phyloP scores from a whole-genome alignment of 2,329 filamentous ascomycete genomes.

The Cryphonectria parasitica region DNA sequence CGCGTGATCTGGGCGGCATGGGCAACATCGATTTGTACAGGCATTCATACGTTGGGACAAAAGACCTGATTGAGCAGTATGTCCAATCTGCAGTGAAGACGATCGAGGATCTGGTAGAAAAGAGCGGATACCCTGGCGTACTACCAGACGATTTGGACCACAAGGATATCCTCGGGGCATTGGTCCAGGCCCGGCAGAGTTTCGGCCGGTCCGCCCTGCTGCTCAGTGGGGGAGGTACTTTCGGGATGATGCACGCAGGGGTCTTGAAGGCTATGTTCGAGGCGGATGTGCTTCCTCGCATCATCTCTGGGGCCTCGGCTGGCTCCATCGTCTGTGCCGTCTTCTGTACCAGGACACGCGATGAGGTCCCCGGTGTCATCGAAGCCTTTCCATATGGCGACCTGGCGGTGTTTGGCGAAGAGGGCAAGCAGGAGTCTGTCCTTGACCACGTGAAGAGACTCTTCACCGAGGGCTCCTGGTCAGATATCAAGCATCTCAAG shows the following conservation, averaged over 20 bases:
- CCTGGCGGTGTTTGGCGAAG: slow-evolving; percentile 75
- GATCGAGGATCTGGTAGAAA: slow-evolving; percentile 71
- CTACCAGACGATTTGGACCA: slow-evolving; percentile 60
- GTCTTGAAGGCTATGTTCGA: slow-evolving; percentile 83
- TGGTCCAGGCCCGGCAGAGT: slow-evolving; percentile 74
- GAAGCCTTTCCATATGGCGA: slow-evolving; percentile 78
- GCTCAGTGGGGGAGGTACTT: slow-evolving; percentile 83
- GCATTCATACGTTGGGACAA: slow-evolving; percentile 84
- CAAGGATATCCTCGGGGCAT: slow-evolving; percentile 65
- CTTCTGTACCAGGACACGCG: slow-evolving; percentile 76
- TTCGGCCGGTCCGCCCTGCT: slow-evolving; percentile 85
- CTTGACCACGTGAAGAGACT: slow-evolving; percentile 72
- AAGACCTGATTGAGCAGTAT: slow-evolving; percentile 83
- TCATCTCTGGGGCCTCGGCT: slow-evolving; percentile 86
- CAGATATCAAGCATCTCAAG: slow-evolving; percentile 80
- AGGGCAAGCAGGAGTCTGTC: slow-evolving; percentile 61
- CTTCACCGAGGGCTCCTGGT: slow-evolving; percentile 80
- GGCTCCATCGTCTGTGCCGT: slow-evolving; percentile 86
- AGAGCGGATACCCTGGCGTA: slow-evolving; percentile 47
- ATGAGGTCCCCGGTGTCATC: slow-evolving; percentile 73
- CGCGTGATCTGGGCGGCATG: slow-evolving; percentile 83
- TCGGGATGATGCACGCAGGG: slow-evolving; percentile 91
- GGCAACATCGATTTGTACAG: slow-evolving; percentile 81
- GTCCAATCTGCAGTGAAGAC: slow-evolving; percentile 78
- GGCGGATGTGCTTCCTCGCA: slow-evolving; percentile 74